Base-by-base conservation (phyloP, 2,329 filamentous ascomycete species). In the Sphaerulina populicola region DNA sequence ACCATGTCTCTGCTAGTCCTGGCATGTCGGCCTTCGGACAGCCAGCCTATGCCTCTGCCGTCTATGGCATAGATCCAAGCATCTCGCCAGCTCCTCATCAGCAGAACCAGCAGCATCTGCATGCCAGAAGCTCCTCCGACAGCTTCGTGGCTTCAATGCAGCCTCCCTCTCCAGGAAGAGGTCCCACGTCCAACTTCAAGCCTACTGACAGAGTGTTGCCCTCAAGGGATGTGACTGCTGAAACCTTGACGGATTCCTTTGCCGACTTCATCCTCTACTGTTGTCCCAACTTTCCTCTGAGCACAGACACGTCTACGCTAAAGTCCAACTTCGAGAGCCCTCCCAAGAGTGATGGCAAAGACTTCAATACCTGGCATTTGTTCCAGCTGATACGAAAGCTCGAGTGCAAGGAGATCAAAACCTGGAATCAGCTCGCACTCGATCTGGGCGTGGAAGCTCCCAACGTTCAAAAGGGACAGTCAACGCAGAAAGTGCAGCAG, bases 401-500 rank as follows among this genome's bases (percentile, higher is more conserved):
- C 47, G 86, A 94, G 58, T 72, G 74, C 18, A 90, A 87, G 64
- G 87, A 94, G 63, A 82, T 96, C 67, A 93, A 90, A 69, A 95
- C 89, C 0, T 96, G 90, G 90, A 87, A 86, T 37, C 87, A 95
- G 66, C 67, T 96, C 59, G 90, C 88, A 0, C 79, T 90, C 47
- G 85, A 85, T 62, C 74, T 96, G n/a, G 90, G 91, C 8, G 91
- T 95, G 12, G 87, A 94, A 63, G 85, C 85, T 2, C 88, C 89
- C 2, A 85, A 88, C 53, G 75, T 82, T 21, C 81, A 85, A 53
- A 93, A 91, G 67, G 86, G 88, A 23, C 66, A 67, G 44, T 94
- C 88, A 66, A 83, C 86, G 1, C 91, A 96, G 66, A 95, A 95
- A 68, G 85, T 96, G 52, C 88, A 94, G 67, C 90, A 96, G 67